Evolutionary conservation across 352 stramenopile genomes (phyloP).

Genomic region (Phytophthora vignae): DNA sequence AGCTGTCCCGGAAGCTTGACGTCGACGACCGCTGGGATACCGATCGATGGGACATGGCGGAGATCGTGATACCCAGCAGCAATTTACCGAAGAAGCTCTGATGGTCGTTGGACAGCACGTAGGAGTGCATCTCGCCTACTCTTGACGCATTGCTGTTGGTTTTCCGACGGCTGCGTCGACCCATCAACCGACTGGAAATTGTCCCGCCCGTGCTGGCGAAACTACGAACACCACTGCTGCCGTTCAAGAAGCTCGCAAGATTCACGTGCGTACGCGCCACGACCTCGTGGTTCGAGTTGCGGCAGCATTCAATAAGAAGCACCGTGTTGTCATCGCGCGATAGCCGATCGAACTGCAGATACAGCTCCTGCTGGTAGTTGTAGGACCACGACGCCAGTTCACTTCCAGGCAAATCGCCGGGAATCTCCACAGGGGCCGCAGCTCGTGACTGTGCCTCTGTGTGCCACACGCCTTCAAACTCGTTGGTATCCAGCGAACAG

Average conservation of each 20-base stretch:
- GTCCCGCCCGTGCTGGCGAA: slow-evolving; percentile 22
- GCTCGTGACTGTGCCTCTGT: slow-evolving; percentile 80
- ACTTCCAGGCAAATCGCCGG: slow-evolving; percentile 18
- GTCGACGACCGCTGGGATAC: slow-evolving; percentile 44
- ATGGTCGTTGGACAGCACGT: slow-evolving; percentile 84
- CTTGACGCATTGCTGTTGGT: slow-evolving; percentile 29
- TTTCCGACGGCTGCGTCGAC: slow-evolving; percentile 36
- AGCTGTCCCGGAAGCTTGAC: slow-evolving; percentile 39
- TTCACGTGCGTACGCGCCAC: slow-evolving; percentile 87
- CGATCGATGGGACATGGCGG: slow-evolving; percentile 64
- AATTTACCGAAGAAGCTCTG: slow-evolving; percentile 89
- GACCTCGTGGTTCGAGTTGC: slow-evolving; percentile 75
- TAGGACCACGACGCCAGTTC: slow-evolving; percentile 57
- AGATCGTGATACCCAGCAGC: slow-evolving; percentile 67
- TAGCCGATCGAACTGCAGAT: slow-evolving; percentile 84
- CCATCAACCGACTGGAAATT: slow-evolving; percentile 36
- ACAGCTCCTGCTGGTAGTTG: slow-evolving; percentile 83
- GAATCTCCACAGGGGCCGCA: slow-evolving; percentile 47
- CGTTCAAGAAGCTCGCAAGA: slow-evolving; percentile 82
- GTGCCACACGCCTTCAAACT: slow-evolving; percentile 87
- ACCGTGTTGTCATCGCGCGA: slow-evolving; percentile 89
- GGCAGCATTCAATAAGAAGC: slow-evolving; percentile 84
- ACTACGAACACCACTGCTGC: slow-evolving; percentile 19
- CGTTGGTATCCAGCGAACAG: slow-evolving; percentile 86
- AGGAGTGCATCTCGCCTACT: slow-evolving; percentile 59